These are phyloP conservation scores for Neonectria sp. DNA, from an alignment of 2,329 filamentous ascomycete genomes.

Conservation along the genomic window DNA sequence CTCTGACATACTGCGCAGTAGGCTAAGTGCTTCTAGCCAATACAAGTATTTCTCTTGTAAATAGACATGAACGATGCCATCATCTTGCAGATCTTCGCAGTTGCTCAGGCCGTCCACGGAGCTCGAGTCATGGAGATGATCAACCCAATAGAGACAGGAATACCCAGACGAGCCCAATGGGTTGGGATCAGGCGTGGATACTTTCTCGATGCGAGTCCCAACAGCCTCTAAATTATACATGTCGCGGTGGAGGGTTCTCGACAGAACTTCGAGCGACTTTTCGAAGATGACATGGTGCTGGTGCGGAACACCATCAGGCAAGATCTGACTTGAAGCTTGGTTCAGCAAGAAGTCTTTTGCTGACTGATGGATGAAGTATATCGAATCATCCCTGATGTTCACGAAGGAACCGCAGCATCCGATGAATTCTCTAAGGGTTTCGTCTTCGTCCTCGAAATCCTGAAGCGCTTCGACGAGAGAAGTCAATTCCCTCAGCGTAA, in stretches of 20 bases:
- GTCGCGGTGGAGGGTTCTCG: conserved; percentile 50
- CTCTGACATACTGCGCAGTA: conserved; percentile 44
- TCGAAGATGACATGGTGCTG: conserved; percentile 52
- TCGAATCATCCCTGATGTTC: conserved; percentile 43
- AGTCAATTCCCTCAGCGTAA: conserved; percentile 53
- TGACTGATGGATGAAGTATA: conserved; percentile 60
- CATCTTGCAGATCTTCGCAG: not conserved
- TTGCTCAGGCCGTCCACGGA: not conserved
- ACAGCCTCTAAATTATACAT: conserved; percentile 51
- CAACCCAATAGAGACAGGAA: conserved; percentile 42
- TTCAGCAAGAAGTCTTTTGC: conserved; percentile 59
- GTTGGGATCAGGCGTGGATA: conserved; percentile 26
- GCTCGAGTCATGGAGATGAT: conserved; percentile 29
- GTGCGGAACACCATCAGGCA: conserved; percentile 46
- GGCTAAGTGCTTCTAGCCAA: conserved; percentile 61
- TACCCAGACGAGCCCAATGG: conserved; percentile 36
- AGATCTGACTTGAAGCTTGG: conserved; percentile 43
- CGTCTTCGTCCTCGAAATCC: conserved; percentile 20
- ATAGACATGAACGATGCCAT: not conserved
- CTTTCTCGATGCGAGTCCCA: conserved; percentile 27
- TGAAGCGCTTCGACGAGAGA: conserved; percentile 35
- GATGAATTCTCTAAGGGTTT: conserved; percentile 48
- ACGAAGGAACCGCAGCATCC: conserved; percentile 57
- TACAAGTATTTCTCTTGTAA: conserved; percentile 47
- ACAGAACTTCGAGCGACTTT: conserved; percentile 53